A percentile compares a stretch with the other conserved stretches of the same genome.
These are phyloP conservation scores for Talaromyces sp. DNA, from an alignment of 2,329 filamentous ascomycete genomes.

Conservation along the genomic window DNA sequence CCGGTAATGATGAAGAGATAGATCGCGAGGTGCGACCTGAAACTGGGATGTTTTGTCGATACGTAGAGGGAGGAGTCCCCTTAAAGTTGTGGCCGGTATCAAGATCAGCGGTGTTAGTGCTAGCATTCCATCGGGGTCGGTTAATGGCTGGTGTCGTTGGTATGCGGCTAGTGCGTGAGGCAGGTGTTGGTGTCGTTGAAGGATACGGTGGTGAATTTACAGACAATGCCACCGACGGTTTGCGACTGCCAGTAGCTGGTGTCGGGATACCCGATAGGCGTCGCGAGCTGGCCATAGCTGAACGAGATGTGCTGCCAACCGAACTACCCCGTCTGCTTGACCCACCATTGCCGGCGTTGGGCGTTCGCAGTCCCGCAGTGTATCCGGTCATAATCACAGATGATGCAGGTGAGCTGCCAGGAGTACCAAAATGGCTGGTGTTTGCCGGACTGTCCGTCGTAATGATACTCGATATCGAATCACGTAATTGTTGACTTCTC, in stretches of 20 bases:
- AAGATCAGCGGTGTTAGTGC: conserved; percentile 62
- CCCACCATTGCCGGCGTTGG: conserved; percentile 37
- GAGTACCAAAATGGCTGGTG: conserved; percentile 67
- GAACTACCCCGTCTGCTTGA: conserved; percentile 50
- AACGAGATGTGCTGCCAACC: conserved; percentile 40
- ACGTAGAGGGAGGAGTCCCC: conserved; percentile 59
- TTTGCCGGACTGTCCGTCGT: conserved; percentile 74
- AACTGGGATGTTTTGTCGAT: conserved; percentile 35
- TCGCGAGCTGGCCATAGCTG: conserved; percentile 35
- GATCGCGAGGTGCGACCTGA: conserved; percentile 31
- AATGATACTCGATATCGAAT: conserved; percentile 89
- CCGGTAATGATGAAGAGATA: conserved; percentile 32
- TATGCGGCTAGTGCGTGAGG: conserved; percentile 39
- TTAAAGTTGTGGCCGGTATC: conserved; percentile 68
- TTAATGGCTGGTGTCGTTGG: conserved; percentile 46
- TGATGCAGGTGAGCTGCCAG: conserved; percentile 67
- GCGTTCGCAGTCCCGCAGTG: conserved; percentile 43
- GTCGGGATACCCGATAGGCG: conserved; percentile 44
- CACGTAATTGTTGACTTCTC: conserved; percentile 72
- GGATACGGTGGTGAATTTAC: conserved; percentile 26
- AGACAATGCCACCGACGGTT: conserved; percentile 39
- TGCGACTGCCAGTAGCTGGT: conserved; percentile 29
- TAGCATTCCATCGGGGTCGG: conserved; percentile 70
- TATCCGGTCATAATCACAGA: conserved; percentile 58
- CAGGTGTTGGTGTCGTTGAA: conserved; percentile 51